phyloP scores from a whole-genome alignment of 176 grass and related monocot genomes.

The Poa annua region DNA sequence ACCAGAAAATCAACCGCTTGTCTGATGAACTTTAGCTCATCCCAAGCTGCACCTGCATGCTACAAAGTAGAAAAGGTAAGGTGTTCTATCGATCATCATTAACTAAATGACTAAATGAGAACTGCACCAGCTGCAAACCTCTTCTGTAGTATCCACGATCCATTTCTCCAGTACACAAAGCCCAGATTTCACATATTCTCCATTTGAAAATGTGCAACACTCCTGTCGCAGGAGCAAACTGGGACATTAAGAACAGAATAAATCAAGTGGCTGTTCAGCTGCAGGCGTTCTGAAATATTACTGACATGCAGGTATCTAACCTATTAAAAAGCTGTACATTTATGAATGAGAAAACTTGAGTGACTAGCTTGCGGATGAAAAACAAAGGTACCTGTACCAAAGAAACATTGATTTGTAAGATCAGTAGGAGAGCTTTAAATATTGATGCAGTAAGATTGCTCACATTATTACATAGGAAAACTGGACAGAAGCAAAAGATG shows the following conservation, averaged over 20 bases:
- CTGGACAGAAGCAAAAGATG: background rate
- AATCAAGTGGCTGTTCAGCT: conserved; percentile 23
- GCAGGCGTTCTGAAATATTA: conserved; percentile 36
- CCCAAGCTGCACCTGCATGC: conserved; percentile 81
- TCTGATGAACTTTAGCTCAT: conserved; percentile 89
- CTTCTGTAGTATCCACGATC: conserved; percentile 70
- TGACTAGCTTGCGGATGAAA: conserved; percentile 90
- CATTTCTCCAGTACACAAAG: conserved; percentile 87
- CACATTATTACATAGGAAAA: conserved; percentile 5
- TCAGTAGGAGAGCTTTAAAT: conserved; percentile 9
- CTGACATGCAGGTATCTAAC: conserved; percentile 33
- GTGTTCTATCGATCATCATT: conserved; percentile 7
- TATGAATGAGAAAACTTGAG: conserved; percentile 93
- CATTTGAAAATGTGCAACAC: conserved; percentile 96
- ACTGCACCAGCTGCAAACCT: conserved; percentile 52
- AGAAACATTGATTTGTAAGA: conserved; percentile 39
- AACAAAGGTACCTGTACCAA: conserved; percentile 79
- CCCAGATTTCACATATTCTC: conserved; percentile 93
- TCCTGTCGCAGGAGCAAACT: conserved; percentile 84
- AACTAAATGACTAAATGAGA: conserved; percentile 15
- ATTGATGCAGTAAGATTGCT: background rate
- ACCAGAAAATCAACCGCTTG: conserved; percentile 92
- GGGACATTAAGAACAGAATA: conserved; percentile 33
- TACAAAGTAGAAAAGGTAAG: conserved; percentile 53
- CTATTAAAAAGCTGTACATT: conserved; percentile 94